Evolutionary conservation across 2,329 filamentous ascomycete genomes (phyloP).

Genomic region (Hypoxylon sp.): DNA sequence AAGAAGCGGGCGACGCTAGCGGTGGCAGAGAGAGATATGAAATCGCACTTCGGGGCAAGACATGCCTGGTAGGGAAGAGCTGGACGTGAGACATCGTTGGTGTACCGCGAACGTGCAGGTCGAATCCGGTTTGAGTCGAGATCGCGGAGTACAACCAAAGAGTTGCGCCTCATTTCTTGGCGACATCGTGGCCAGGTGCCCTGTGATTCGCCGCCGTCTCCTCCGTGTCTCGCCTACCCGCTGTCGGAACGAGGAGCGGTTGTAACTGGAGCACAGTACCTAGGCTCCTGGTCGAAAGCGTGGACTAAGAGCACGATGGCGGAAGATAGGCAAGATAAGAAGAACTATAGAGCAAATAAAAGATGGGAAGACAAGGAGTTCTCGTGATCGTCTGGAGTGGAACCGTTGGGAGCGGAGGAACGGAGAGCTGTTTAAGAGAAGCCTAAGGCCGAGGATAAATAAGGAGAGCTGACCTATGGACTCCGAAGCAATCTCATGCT

Average conservation of each 20-base stretch:
- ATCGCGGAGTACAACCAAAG: conserved; percentile 32
- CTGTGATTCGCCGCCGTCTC: conserved; percentile 35
- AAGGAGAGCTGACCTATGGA: not conserved
- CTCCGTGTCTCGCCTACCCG: conserved; percentile 41
- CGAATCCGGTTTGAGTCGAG: conserved; percentile 28
- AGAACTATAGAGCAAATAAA: conserved; percentile 8
- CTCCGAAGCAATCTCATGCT: conserved; percentile 1
- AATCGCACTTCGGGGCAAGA: conserved; percentile 24
- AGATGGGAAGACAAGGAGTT: conserved; percentile 19
- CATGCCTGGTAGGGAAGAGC: conserved; percentile 28
- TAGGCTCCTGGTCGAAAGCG: conserved; percentile 9
- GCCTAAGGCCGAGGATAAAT: conserved; percentile 22
- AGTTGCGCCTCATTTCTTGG: conserved; percentile 41
- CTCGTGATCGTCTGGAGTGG: conserved; percentile 32
- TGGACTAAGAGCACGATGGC: conserved; percentile 15
- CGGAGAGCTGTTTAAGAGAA: not conserved
- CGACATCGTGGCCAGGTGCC: conserved; percentile 21
- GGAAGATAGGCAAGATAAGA: conserved; percentile 14
- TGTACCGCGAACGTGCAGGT: conserved; percentile 33
- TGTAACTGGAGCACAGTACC: conserved; percentile 33
- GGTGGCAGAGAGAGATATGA: conserved; percentile 19
- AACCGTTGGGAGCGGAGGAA: conserved; percentile 13
- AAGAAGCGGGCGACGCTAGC: conserved; percentile 2
- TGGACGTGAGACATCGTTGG: conserved; percentile 33
- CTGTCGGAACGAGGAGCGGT: conserved; percentile 29